Conservation (phyloP, 2,329 filamentous ascomycete genomes). For the Trichoderma sp. region DNA sequence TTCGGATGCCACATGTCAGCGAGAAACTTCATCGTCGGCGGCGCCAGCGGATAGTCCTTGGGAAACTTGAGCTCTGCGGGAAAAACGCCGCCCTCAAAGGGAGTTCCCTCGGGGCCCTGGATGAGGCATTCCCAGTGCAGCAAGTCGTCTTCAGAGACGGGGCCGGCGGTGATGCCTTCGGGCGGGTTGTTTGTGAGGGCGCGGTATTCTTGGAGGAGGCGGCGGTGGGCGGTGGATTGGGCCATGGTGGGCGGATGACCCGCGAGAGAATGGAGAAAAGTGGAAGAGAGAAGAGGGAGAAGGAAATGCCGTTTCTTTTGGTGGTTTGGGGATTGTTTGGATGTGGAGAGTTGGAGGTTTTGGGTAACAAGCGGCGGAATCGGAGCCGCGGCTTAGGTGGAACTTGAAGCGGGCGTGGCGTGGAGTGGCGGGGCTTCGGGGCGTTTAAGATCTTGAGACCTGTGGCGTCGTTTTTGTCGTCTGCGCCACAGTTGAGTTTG, state of each 20-base stretch:
- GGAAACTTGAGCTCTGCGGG: constrained; percentile 93
- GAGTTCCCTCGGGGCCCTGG: constrained; percentile 90
- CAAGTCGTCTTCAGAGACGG: constrained; percentile 90
- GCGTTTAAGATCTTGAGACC: neutral
- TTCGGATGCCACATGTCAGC: constrained; percentile 97
- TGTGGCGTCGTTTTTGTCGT: neutral
- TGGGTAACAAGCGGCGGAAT: neutral
- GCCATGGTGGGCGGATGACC: constrained; percentile 43
- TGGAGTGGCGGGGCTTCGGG: constrained; percentile 4
- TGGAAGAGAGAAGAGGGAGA: neutral
- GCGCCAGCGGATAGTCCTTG: constrained; percentile 93
- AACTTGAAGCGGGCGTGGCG: neutral
- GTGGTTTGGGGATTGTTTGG: neutral
- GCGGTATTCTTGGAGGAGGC: constrained; percentile 95
- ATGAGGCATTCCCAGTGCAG: constrained; percentile 96
- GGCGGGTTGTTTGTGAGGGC: constrained; percentile 90
- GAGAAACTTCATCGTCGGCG: constrained; percentile 93
- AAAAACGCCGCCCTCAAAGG: constrained; percentile 94
- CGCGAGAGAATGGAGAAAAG: neutral
- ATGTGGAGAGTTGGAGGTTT: neutral
- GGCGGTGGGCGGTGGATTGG: constrained; percentile 65
- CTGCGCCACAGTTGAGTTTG: neutral
- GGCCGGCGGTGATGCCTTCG: constrained; percentile 96
- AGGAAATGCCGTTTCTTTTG: neutral
- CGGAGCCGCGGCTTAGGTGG: neutral